Base-by-base conservation (phyloP, 2,329 filamentous ascomycete genomes). In the Ophiostoma angusticollis region DNA sequence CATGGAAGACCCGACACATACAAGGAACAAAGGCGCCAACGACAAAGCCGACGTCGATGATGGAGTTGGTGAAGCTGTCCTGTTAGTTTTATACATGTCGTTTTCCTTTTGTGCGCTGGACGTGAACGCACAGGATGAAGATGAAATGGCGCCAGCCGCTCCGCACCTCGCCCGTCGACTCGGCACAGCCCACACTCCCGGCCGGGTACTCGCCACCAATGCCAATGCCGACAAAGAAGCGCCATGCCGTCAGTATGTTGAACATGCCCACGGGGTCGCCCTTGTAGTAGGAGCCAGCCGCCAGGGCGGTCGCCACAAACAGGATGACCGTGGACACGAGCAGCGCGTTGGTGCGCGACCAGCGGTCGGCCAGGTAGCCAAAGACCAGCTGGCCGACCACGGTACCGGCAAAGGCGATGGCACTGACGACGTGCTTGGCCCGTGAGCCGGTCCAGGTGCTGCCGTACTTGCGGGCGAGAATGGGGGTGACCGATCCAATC, bases 361-460 rank as follows among this genome's bases (percentile, higher is more conserved):
- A 93, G 57, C 83, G 77, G 54, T 95, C 87, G 40, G 79, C 79
- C 7, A 82, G 73, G 49, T 78, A 85, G 17, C 86, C 86, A 50
- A 94, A 93, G 32, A 79, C 54, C 6, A 93, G 65, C 64, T 87
- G 82, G 2, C 85, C 85, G 1, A 91, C 63, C 4, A 93, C 49
- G 36, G 84, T 93, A 11, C 86, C 86, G 0, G 78, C 86, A 53
- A 93, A 94, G 6, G 84, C 80, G 51, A 94, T 91, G 44, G 80
- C 78, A 18, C 77, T 69, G 40, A 94, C 80, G 50, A 91, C 85
- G 50, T 73, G 73, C 47, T 77, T 74, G 2, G 84, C 80, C 0
- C 65, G 63, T 0, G 82, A 89, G 3, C 64, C 61, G n/a, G 56
- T 67, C 59, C 86, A 95, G n/a, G 70, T 58, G 1, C 67, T 60